phyloP scores from a whole-genome alignment of 805 yeast genomes.

The Cyberlindnera mycetangii region DNA sequence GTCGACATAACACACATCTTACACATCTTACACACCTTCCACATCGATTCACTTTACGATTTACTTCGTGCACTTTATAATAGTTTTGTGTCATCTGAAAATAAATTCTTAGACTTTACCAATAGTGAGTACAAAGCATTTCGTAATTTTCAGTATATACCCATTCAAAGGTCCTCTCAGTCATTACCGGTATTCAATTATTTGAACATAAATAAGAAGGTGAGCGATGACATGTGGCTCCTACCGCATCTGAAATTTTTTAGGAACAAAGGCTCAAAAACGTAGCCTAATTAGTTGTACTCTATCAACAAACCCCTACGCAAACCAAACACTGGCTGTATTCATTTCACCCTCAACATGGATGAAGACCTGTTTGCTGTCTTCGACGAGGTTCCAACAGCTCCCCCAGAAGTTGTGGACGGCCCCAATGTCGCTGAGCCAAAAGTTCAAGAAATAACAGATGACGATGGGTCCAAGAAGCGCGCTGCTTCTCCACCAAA shows the following conservation, averaged over 20 bases:
- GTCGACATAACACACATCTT: too few relatives aligned
- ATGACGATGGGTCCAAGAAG: slow-evolving; percentile 19
- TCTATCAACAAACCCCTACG: too few relatives aligned
- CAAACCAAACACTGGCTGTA: not conserved
- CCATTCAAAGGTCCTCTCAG: too few relatives aligned
- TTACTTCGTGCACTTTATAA: too few relatives aligned
- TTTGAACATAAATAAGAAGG: not conserved
- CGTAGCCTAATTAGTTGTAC: too few relatives aligned
- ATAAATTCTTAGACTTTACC: too few relatives aligned
- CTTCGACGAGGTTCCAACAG: slow-evolving; percentile 52
- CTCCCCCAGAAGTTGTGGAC: slow-evolving; percentile 24
- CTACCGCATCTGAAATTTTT: slow-evolving; percentile 13
- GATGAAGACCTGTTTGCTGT: slow-evolving; percentile 61
- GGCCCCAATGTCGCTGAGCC: slow-evolving; percentile 6
- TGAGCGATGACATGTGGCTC: slow-evolving; percentile 11
- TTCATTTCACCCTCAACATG: slow-evolving; percentile 9
- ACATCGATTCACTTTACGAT: too few relatives aligned
- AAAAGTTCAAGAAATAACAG: slow-evolving; percentile 11
- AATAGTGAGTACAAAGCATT: too few relatives aligned
- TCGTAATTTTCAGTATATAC: too few relatives aligned
- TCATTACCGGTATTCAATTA: too few relatives aligned
- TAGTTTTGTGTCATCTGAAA: too few relatives aligned
- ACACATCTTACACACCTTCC: too few relatives aligned
- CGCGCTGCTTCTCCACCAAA: slow-evolving; percentile 25
- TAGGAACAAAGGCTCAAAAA: not conserved